Percentiles rank a stretch among this genome's conserved stretches.
Conservation (phyloP, 2,329 filamentous ascomycete species). For the Dactylonectria macrodidyma region DNA sequence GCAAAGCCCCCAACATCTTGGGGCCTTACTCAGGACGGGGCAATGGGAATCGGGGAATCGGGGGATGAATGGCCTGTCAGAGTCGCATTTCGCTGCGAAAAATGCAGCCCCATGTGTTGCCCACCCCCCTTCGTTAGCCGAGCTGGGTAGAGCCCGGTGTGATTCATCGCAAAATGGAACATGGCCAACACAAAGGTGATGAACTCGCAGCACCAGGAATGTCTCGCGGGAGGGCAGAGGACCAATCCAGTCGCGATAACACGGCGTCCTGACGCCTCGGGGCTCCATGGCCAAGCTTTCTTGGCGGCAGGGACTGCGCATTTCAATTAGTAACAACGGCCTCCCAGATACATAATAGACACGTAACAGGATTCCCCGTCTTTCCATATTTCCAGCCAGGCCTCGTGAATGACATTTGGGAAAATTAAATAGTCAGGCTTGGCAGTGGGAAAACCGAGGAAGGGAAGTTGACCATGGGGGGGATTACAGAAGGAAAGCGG, state of each 20-base stretch:
- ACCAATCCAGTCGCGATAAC: constrained; percentile 39
- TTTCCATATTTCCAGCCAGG: background rate
- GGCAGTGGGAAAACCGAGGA: background rate
- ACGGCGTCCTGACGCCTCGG: constrained; percentile 30
- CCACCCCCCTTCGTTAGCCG: constrained; percentile 20
- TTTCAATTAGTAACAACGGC: constrained; percentile 46
- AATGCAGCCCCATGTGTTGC: constrained; percentile 16
- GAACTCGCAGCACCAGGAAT: constrained; percentile 2
- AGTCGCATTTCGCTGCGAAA: constrained; percentile 23
- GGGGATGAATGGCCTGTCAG: constrained; percentile 18
- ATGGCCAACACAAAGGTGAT: constrained; percentile 10
- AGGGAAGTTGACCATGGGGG: background rate
- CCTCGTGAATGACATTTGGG: background rate
- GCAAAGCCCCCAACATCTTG: background rate
- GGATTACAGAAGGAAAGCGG: background rate
- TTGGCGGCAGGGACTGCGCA: constrained; percentile 37
- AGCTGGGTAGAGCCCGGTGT: constrained; percentile 37
- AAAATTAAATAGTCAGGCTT: background rate
- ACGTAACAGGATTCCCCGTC: constrained; percentile 42
- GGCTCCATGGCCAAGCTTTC: constrained; percentile 37
- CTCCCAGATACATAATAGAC: constrained; percentile 42
- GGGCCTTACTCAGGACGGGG: background rate
- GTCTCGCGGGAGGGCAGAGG: background rate
- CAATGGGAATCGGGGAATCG: constrained; percentile 18
- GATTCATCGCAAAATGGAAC: constrained; percentile 39